A percentile compares a stretch with the other conserved stretches of the same genome.
Conservation (phyloP, 2,329 filamentous ascomycete species). For the Fusarium sp. region DNA sequence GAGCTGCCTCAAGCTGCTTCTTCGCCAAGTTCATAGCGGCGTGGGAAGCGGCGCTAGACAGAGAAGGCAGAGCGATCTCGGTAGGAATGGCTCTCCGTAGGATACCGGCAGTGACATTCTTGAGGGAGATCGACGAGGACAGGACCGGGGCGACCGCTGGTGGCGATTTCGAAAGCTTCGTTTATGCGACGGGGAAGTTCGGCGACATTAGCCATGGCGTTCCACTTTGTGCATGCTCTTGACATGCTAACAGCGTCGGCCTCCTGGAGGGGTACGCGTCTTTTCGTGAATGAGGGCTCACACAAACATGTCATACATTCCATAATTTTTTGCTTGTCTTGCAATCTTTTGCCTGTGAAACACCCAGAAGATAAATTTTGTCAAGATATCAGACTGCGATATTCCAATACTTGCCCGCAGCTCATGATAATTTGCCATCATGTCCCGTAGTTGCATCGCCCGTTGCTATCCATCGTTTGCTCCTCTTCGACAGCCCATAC, state of each 20-base stretch:
- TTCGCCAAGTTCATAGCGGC: conserved; percentile 78
- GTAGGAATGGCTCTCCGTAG: conserved; percentile 86
- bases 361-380: too few species aligned
- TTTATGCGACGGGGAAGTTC: conserved; percentile 95
- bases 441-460: too few species aligned
- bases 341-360: too few species aligned
- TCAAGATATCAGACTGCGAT: too few species aligned
- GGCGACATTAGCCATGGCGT: conserved; percentile 95
- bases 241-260: conserved; percentile 95
- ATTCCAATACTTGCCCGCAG: too few species aligned
- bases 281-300: too few species aligned
- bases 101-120: conserved; percentile 92
- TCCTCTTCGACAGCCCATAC: too few species aligned
- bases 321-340: too few species aligned
- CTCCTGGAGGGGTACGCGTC: conserved; percentile 98
- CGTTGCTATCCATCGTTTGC: too few species aligned
- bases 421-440: too few species aligned
- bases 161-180: conserved; percentile 98
- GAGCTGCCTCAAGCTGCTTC: conserved; percentile 79
- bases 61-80: conserved; percentile 77
- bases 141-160: conserved; percentile 90
- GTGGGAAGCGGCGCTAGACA: conserved; percentile 87
- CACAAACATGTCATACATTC: too few species aligned
- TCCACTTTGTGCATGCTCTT: conserved; percentile 87
- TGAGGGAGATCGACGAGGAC: conserved; percentile 96